Percentiles rank a stretch among this genome's conserved stretches.
Conservation (phyloP, 2,329 filamentous ascomycete genomes). For the Ascochyta pisi region DNA sequence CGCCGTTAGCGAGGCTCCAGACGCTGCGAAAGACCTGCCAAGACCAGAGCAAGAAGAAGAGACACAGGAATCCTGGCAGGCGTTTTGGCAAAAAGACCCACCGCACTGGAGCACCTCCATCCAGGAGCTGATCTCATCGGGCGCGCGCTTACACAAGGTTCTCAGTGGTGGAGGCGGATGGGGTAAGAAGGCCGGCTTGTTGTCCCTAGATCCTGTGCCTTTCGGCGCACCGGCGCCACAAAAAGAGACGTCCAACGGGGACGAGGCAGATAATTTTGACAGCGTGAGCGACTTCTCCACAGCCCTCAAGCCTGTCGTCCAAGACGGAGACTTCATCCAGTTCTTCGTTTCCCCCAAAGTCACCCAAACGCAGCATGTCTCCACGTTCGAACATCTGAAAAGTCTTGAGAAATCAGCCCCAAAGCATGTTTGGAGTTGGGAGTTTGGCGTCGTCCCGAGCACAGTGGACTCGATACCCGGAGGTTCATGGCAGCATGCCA, state of each 20-base stretch:
- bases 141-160: slow-evolving; percentile 56
- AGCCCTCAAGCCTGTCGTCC: slow-evolving; percentile 63
- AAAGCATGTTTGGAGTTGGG: slow-evolving; percentile 26
- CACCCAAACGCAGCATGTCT: not conserved
- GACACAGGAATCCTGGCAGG: not conserved
- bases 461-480: slow-evolving; percentile 50
- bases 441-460: slow-evolving; percentile 55
- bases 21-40: not conserved
- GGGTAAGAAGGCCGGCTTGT: slow-evolving; percentile 78
- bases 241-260: slow-evolving; percentile 6
- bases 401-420: not conserved
- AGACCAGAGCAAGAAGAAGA: not conserved
- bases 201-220: slow-evolving; percentile 73
- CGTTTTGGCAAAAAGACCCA: slow-evolving; percentile 24
- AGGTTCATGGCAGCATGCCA: slow-evolving; percentile 28
- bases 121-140: slow-evolving; percentile 28
- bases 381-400: slow-evolving; percentile 1
- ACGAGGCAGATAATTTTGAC: slow-evolving; percentile 14
- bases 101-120: slow-evolving; percentile 31
- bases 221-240: not conserved
- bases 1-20: not conserved
- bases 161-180: slow-evolving; percentile 85
- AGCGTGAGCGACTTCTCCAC: slow-evolving; percentile 42
- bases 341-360: slow-evolving; percentile 41
- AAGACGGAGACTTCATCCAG: slow-evolving; percentile 67